Percentiles rank a stretch among this genome's conserved stretches.
These are phyloP conservation scores for Patellifolia procumbens DNA, from an alignment of 179 eudicot genomes.

Conservation along the genomic window DNA sequence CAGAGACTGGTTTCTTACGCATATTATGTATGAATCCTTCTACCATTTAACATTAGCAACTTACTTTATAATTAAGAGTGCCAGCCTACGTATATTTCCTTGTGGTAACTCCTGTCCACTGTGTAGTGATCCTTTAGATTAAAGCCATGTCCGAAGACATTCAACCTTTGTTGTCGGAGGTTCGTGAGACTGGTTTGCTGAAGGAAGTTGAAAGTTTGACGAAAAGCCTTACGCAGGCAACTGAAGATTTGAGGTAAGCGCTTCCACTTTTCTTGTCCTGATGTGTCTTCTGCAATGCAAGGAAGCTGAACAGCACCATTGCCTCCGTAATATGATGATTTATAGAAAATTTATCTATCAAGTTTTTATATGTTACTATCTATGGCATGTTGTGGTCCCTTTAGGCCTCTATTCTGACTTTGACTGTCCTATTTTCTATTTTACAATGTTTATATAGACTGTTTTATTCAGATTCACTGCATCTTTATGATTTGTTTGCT, in stretches of 20 bases:
- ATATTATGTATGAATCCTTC: neutral
- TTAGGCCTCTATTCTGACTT: no score
- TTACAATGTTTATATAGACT: no score
- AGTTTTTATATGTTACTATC: no score
- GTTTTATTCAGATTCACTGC: no score
- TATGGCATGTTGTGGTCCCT: no score
- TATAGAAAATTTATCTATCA: neutral
- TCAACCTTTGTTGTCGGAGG: conserved; percentile 83
- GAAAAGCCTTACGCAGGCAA: conserved; percentile 74
- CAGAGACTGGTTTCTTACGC: neutral
- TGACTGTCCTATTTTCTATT: no score
- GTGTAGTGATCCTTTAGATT: conserved; percentile 76
- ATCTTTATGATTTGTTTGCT: no score
- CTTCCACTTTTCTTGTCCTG: neutral
- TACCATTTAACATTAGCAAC: neutral
- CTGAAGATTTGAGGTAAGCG: conserved; percentile 75
- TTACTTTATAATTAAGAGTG: conserved; percentile 7
- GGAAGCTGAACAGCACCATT: neutral
- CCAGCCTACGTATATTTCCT: conserved; percentile 25
- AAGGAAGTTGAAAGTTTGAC: conserved; percentile 85
- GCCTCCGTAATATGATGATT: neutral
- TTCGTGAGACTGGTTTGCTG: conserved; percentile 79
- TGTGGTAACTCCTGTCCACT: conserved; percentile 42
- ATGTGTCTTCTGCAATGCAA: neutral
- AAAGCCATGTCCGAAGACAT: conserved; percentile 88